Base-by-base conservation (phyloP, 2,329 filamentous ascomycete species). In the Aspergillus neoniger region DNA sequence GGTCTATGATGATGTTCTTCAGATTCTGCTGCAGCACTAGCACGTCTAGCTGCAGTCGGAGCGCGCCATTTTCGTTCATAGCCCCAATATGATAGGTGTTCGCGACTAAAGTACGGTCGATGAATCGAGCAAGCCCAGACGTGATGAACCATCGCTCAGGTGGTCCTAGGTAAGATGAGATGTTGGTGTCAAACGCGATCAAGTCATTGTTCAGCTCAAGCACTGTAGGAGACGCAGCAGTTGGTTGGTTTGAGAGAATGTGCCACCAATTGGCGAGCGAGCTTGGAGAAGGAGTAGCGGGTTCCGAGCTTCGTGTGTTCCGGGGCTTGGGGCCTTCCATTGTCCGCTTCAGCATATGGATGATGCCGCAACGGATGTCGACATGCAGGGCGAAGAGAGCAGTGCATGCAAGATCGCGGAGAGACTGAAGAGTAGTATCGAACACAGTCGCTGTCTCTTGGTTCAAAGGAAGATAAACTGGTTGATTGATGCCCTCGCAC, bases 11-110 rank as follows among this genome's bases (percentile, higher is more conserved):
- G 56, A 99, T 88, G 67, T 96, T 96, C 80, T 96, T 96, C 58
- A 99, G 86, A 70, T 96, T 97, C 74, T 99, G 95, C 77, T 98
- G 94, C 55, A 99, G 81, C 43, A 99, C 95, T 23, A 97, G 84
- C 52, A 97, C 92, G 74, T 99, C 96, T 70, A 98, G 86, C 74
- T 92, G 89, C 86, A 99, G 92, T 39, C 92, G 86, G n/a, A 88
- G 87, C 61, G 89, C 91, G 44, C 95, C 95, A 68, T 90, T 86
- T 39, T 79, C 80, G 74, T 99, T 97, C 88, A 99, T 94, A 7
- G 89, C 88, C 53, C 88, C 87, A 48, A 94, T 90, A 71, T 86
- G 85, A 17, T 83, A 80, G 1, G 88, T 86, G 64, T 90, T 90
- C 62, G 87, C 81, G 39, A 97, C 86, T 2, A 98, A 86, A 71